Evolutionary conservation across 352 stramenopile genomes (phyloP).

Genomic region (Phytophthora multivora): DNA sequence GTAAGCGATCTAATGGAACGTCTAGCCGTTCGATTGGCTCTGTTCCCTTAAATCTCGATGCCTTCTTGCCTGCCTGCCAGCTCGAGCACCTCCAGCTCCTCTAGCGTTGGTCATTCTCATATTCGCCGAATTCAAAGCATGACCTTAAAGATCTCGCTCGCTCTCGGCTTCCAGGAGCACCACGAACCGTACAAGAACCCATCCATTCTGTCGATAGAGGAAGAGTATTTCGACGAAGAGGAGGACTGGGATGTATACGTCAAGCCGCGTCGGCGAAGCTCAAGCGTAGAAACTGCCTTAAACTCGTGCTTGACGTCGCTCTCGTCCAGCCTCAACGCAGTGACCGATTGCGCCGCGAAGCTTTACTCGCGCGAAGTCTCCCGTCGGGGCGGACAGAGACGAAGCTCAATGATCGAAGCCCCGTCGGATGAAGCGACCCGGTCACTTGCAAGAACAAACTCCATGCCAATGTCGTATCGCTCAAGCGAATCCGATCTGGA

Average conservation of each 20-base stretch:
- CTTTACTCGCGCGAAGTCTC: background rate
- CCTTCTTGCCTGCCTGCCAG: conserved; percentile 1
- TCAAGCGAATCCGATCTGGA: conserved; percentile 22
- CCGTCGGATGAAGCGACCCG: background rate
- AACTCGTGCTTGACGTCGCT: conserved; percentile 17
- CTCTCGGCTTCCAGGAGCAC: conserved; percentile 15
- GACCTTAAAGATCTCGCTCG: conserved; percentile 7
- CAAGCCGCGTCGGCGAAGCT: conserved; percentile 8
- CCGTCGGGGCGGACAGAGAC: background rate
- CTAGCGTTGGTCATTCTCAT: background rate
- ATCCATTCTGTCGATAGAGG: conserved; percentile 12
- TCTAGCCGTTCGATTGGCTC: conserved; percentile 12
- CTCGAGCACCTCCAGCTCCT: background rate
- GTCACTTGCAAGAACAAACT: conserved; percentile 13
- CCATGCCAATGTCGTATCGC: conserved; percentile 8
- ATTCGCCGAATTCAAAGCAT: conserved; percentile 9
- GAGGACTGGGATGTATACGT: conserved; percentile 17
- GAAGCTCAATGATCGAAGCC: conserved; percentile 16
- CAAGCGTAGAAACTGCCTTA: conserved; percentile 11
- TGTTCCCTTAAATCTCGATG: conserved; percentile 17
- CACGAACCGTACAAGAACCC: conserved; percentile 10
- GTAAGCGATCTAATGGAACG: conserved; percentile 10
- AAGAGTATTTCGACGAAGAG: conserved; percentile 14
- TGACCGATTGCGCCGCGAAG: conserved; percentile 1
- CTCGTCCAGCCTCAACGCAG: conserved; percentile 11